Evolutionary conservation across 2,329 filamentous ascomycete genomes (phyloP).

Genomic region (Apiospora phragmitis): DNA sequence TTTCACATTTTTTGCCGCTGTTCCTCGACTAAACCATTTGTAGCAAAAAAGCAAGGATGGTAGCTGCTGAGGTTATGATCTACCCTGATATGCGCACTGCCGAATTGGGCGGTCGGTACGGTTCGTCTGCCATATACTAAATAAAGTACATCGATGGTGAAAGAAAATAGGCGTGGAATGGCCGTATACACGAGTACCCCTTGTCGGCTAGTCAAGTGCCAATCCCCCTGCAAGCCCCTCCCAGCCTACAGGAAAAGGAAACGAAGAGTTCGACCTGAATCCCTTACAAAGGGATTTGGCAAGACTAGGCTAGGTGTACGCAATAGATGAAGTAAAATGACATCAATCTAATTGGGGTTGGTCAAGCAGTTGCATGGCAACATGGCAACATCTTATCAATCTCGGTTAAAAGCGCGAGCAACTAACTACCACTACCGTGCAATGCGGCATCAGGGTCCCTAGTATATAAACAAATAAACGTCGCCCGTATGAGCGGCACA

Average conservation of each 20-base stretch:
- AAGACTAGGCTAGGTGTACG: not conserved
- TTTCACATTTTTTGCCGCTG: constrained; percentile 5
- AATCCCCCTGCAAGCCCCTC: not conserved
- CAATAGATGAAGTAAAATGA: not conserved
- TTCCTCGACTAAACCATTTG: not conserved
- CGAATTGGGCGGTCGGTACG: not conserved
- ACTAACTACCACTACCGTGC: not conserved
- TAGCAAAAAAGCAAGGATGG: not conserved
- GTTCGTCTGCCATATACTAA: not conserved
- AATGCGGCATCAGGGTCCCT: not conserved
- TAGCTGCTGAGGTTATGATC: not conserved
- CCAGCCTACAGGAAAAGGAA: not conserved
- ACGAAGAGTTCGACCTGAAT: not conserved
- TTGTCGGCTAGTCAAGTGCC: not conserved
- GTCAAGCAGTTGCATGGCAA: not conserved
- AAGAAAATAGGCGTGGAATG: not conserved
- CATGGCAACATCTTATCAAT: not conserved
- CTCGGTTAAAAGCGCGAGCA: not conserved
- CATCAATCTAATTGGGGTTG: not conserved
- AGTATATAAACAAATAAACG: not conserved
- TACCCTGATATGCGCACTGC: not conserved
- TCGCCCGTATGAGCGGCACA: not conserved
- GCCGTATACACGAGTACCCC: not conserved
- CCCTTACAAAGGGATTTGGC: not conserved
- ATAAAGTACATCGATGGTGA: not conserved